Evolutionary conservation across 108 stramenopile genomes (phyloP).

Genomic region (Mayamaea pseudoterrestris): DNA sequence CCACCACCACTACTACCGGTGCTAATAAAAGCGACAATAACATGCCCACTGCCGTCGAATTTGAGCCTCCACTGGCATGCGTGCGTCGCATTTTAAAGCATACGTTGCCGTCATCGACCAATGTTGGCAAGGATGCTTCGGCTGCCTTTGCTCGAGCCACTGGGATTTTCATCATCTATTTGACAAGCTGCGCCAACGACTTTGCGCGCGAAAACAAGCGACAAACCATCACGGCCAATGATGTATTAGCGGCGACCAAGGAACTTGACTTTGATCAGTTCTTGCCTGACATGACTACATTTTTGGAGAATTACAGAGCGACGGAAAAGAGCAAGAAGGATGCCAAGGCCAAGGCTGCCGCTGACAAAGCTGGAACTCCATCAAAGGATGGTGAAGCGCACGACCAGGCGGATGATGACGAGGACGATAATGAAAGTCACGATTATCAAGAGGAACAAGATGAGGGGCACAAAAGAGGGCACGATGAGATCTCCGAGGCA

Average conservation of each 20-base stretch:
- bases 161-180: conserved; percentile 84
- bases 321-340: conserved; percentile 65
- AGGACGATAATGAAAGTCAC: conserved; percentile 11
- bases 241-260: conserved; percentile 71
- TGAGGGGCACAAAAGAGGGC: conserved; percentile 14
- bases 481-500: conserved; percentile 8
- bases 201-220: conserved; percentile 75
- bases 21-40: conserved; percentile 4
- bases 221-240: conserved; percentile 81
- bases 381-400: conserved; percentile 9
- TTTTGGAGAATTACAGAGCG: conserved; percentile 60
- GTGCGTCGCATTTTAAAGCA: conserved; percentile 77
- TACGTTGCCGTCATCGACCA: conserved; percentile 60
- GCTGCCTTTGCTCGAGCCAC: conserved; percentile 75
- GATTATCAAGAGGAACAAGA: conserved; percentile 6
- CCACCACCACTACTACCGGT: conserved; percentile 1
- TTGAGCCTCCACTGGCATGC: conserved; percentile 86
- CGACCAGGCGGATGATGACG: conserved; percentile 8
- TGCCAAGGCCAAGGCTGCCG: conserved; percentile 41
- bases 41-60: conserved; percentile 48
- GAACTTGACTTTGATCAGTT: conserved; percentile 83
- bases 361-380: conserved; percentile 7
- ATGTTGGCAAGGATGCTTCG: conserved; percentile 78
- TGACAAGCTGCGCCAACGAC: conserved; percentile 89
- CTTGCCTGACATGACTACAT: conserved; percentile 40